phyloP scores from a whole-genome alignment of 164 flowering plant species.

The Platanus orientalis region DNA sequence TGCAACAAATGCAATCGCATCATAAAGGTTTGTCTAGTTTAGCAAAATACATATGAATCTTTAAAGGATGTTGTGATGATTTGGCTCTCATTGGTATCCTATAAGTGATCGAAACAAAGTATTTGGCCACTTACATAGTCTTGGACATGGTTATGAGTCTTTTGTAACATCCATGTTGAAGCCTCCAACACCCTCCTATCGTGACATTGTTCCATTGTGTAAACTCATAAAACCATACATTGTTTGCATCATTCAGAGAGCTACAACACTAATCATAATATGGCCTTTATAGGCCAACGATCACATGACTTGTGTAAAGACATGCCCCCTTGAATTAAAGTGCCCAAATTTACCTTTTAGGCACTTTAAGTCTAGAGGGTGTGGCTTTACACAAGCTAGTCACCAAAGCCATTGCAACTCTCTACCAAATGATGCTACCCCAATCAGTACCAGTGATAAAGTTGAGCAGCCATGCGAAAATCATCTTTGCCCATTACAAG shows the following conservation, averaged over 20 bases:
- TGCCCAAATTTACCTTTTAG: not conserved
- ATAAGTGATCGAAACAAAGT: not conserved
- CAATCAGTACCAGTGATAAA: too few species aligned
- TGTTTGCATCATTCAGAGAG: not conserved
- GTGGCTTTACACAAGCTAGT: not conserved
- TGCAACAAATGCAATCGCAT: too few species aligned
- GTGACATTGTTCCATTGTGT: not conserved
- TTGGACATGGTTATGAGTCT: not conserved
- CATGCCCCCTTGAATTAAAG: not conserved
- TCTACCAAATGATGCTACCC: too few species aligned
- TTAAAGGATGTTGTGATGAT: not conserved
- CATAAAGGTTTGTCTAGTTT: not conserved
- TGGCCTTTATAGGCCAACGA: not conserved
- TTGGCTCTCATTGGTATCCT: not conserved
- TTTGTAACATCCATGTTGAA: not conserved
- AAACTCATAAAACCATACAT: not conserved
- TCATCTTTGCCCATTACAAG: not conserved
- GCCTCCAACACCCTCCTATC: not conserved
- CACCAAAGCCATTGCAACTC: too few species aligned
- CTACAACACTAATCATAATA: not conserved
- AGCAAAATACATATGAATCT: not conserved
- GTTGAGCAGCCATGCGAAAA: not conserved
- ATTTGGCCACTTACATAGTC: not conserved
- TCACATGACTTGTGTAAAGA: not conserved
- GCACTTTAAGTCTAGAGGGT: not conserved